Conservation (phyloP, 345 rosid genomes). For the Heritiera fomes region DNA sequence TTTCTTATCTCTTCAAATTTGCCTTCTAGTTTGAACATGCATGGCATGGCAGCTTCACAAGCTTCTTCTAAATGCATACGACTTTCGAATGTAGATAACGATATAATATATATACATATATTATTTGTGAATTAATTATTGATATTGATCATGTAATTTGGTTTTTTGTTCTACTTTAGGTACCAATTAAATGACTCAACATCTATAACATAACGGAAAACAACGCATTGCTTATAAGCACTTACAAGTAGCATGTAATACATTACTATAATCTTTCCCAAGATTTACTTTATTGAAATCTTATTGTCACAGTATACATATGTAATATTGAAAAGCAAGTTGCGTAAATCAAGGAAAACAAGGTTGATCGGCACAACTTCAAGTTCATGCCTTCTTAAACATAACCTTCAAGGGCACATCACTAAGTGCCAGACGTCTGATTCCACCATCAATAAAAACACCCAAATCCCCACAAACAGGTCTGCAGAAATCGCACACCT, state of each 20-base stretch:
- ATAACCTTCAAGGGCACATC: slow-evolving; percentile 20
- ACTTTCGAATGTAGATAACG: no score
- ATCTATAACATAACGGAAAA: no score
- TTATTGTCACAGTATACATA: background rate
- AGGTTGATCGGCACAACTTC: background rate
- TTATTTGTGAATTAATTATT: no score
- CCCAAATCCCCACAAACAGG: slow-evolving; percentile 14
- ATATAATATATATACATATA: no score
- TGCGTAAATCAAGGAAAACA: slow-evolving; percentile 6
- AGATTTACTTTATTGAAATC: background rate
- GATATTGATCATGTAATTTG: no score
- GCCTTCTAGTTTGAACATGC: no score
- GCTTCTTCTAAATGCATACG: no score
- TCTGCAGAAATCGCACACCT: slow-evolving; percentile 14
- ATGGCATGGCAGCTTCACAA: no score
- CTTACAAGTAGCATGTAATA: background rate
- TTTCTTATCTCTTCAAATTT: no score
- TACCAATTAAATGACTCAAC: no score
- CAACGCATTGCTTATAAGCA: no score
- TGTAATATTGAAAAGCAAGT: background rate
- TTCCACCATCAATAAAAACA: slow-evolving; percentile 11
- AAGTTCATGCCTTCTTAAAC: slow-evolving; percentile 8
- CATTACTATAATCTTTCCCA: background rate
- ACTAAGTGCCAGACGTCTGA: slow-evolving; percentile 7
- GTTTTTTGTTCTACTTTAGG: no score